Evolutionary conservation across 768 basidiomycete genomes (phyloP), one percentile per base, ranked within the genome.

Genomic region (Boletus reticuloceps): DNA sequence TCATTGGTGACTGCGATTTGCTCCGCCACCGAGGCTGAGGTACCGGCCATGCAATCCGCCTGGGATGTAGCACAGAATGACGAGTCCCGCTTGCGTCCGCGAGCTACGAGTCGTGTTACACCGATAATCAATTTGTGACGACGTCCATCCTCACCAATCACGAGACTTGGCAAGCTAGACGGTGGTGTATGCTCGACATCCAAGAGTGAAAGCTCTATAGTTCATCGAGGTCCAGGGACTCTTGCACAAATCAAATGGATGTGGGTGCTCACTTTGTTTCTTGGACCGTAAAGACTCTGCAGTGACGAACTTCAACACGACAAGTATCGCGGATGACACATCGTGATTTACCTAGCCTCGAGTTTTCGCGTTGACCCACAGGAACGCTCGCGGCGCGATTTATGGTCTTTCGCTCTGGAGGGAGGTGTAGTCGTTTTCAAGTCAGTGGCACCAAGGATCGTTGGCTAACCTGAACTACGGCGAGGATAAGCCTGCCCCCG

Each of bases 61-160:
- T 51, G 55, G 8, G 51, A 11, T 11, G 42, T 16, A 36, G 14
- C 40, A 43, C 37, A 39, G 31, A 53, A 53, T 13, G 42, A 54
- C 9, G 42, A 43, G 27, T 27, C 50, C 25, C 60, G 66, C 34
- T 66, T 62, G 63, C 58, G 66, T 41, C 63, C 52, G 29, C 57
- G 55, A 27, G 55, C 58, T 65, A 51, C 44, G 36, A 44, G 41
- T 46, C 39, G 25, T 25, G 50, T 63, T 42, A 51, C 46, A 43
- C 47, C 16, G n/a, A 10, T 29, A 17, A 44, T 41, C 50, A 10
- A 51, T 8, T 29, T 4, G 29, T n/a, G 25, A 22, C 14, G 34
- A 4, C 38, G 42, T 42, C 20, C 27, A 13, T 38, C 32, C 61
- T 63, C 47, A 69, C 64, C 9, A 32, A 46, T 58, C 27, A 54